A percentile compares a stretch with the other conserved stretches of the same genome.
Conservation (phyloP, 306 rosid species). For the Benincasa hispida region DNA sequence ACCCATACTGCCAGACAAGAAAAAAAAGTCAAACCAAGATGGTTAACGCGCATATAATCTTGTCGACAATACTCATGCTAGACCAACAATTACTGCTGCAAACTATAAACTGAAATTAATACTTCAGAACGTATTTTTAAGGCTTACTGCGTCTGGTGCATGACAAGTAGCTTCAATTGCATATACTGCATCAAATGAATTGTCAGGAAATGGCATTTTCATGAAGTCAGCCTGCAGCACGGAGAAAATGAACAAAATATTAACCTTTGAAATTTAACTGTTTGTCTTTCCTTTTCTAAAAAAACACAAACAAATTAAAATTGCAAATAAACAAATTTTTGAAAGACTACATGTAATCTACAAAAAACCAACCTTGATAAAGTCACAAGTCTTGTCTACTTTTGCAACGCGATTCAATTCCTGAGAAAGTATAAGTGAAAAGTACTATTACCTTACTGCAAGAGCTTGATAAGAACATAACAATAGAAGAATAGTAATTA, state of each 20-base stretch:
- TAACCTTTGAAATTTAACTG: background rate
- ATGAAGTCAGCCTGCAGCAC: conserved; percentile 86
- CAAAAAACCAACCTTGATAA: conserved; percentile 59
- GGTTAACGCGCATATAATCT: background rate
- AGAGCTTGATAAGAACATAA: background rate
- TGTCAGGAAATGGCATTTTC: conserved; percentile 81
- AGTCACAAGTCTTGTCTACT: conserved; percentile 59
- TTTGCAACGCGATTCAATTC: conserved; percentile 54
- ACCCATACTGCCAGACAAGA: conserved; percentile 43
- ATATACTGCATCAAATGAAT: conserved; percentile 81
- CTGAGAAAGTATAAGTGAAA: conserved; percentile 19
- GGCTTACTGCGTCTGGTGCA: conserved; percentile 88
- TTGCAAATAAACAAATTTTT: background rate
- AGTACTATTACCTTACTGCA: background rate
- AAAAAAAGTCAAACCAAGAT: conserved; percentile 8
- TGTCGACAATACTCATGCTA: background rate
- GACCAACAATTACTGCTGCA: background rate
- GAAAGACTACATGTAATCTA: background rate
- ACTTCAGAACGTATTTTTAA: background rate
- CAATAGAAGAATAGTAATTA: background rate
- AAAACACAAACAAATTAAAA: background rate
- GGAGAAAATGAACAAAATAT: conserved; percentile 7
- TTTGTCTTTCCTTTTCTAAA: background rate
- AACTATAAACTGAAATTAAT: background rate
- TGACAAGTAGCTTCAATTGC: conserved; percentile 99